These are phyloP conservation scores for Cryptococcus sp. DNA, from an alignment of 1,284 basidiomycete species.

Conservation along the genomic window DNA sequence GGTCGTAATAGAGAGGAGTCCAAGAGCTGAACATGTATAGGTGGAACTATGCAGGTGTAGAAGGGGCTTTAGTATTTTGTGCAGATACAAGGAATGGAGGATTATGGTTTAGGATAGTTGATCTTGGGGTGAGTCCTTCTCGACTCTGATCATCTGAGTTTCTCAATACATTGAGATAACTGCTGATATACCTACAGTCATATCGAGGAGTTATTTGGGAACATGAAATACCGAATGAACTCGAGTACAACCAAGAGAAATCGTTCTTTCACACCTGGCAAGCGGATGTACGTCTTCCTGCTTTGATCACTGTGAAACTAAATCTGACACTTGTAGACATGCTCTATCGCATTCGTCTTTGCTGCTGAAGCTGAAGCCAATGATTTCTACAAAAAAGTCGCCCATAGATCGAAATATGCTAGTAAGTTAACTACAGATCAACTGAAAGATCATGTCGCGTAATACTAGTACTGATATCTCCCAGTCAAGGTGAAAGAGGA, in stretches of 20 bases:
- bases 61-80: slow-evolving; percentile 74
- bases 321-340: slow-evolving; percentile 20
- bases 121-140: slow-evolving; percentile 54
- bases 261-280: slow-evolving; percentile 91
- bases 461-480: background rate
- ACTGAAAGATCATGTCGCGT: background rate
- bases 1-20: background rate
- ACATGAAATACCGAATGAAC: slow-evolving; percentile 81
- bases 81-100: slow-evolving; percentile 59
- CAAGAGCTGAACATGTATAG: slow-evolving; percentile 40
- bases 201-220: slow-evolving; percentile 89
- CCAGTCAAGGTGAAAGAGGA: slow-evolving; percentile 40
- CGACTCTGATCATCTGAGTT: background rate
- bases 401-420: slow-evolving; percentile 60
- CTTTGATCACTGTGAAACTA: background rate
- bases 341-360: slow-evolving; percentile 77
- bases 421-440: slow-evolving; percentile 44
- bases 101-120: slow-evolving; percentile 70
- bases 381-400: slow-evolving; percentile 84
- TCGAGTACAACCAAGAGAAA: slow-evolving; percentile 80
- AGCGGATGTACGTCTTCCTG: slow-evolving; percentile 68
- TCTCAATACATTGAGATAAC: background rate
- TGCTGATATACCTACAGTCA: slow-evolving; percentile 48
- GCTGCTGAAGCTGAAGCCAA: slow-evolving; percentile 82
- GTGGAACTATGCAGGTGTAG: slow-evolving; percentile 80